Base-by-base conservation (phyloP, 2,329 filamentous ascomycete species). In the Pseudonectria foliicola region DNA sequence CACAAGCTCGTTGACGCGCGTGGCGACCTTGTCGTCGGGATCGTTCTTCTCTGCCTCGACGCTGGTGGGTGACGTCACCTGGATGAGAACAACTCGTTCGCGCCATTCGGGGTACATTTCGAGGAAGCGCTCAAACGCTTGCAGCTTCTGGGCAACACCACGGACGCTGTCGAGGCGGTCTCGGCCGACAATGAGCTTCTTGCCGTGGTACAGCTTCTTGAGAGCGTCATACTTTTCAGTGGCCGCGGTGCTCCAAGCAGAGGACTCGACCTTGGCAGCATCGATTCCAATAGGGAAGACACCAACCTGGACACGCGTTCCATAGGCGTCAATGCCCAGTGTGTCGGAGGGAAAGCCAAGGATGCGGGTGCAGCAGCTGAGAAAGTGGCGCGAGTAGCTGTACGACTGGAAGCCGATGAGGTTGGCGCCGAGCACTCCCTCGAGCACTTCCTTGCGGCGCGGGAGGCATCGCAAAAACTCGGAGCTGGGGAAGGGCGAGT, bases 201-300 rank as follows among this genome's bases (percentile, higher is more conserved):
- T 93, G 41, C 82, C 88, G n/a, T 72, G 72, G 56, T 95, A 95
- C 48, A 92, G 66, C 44, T 81, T 75, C 53, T 78, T 80, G 34
- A 95, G 76, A 0, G 77, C 79, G 35, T 73, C 63, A 55, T 88
- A 86, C 54, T 85, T 78, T 36, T 85, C 76, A 13, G 85, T 81
- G 15, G 80, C 77, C 0, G 76, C 67, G 29, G 80, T 70, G 4
- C 76, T 77, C 62, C 85, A 94, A 1, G 89, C 89, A 29, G 78
- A 67, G 34, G 73, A 73, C 54, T 87, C 79, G 12, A 92, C 86
- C 42, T 82, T 80, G 42, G 75, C 74, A n/a, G 83, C 85, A 58
- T 95, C 87, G 48, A 96, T 94, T 25, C 90, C 92, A 43, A 95
- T 95, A 12, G 90, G 89, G 57, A 95, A 94, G 12, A 94, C 87